Evolutionary conservation across 2,329 filamentous ascomycete species (phyloP), one percentile per base, ranked within the genome.

Genomic region (Aquanectria penicillioides): DNA sequence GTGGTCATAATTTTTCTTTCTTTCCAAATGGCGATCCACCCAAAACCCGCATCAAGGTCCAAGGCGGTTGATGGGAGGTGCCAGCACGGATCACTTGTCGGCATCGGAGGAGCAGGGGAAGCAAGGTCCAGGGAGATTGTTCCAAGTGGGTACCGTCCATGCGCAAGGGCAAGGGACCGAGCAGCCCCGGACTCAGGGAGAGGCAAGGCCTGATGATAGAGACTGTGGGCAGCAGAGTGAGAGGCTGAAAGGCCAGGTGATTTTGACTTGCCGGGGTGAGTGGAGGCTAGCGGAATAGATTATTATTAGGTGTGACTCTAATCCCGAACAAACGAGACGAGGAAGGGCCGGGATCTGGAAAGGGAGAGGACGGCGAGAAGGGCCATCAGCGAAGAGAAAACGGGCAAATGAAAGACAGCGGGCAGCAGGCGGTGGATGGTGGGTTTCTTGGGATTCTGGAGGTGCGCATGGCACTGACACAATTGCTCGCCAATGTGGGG

Each of bases 1-100:
- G 58, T 58, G 63, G 57, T 69, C 58, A 63, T 49, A 61, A 57
- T 36, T 46, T 46, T 46, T 25, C 17, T 37, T 38, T 60, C 28
- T 63, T 43, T 57, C 47, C 28, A 61, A 64, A 63, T 69, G 56
- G 56, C 50, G 67, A 67, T 69, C 67, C 67, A 68, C 66, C 49
- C 25, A 28, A 56, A 44, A 29, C 60, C n/a, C 54, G 59, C 58
- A 57, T 54, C 44, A 54, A 65, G 46, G 56, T 59, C 46, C 41
- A 54, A 63, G 52, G 57, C 56, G 38, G 55, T 68, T 68, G 66
- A 65, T 68, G 62, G 57, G 52, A 64, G 58, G 53, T 50, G 48
- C 46, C 56, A 44, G 57, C 65, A 69, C 63, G 65, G 67, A 61
- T 66, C 67, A 66, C 61, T 54, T 23, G 59, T 64, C 63, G 67